These are phyloP conservation scores for Cucumis melo DNA, from an alignment of 306 rosid genomes.

Conservation along the genomic window DNA sequence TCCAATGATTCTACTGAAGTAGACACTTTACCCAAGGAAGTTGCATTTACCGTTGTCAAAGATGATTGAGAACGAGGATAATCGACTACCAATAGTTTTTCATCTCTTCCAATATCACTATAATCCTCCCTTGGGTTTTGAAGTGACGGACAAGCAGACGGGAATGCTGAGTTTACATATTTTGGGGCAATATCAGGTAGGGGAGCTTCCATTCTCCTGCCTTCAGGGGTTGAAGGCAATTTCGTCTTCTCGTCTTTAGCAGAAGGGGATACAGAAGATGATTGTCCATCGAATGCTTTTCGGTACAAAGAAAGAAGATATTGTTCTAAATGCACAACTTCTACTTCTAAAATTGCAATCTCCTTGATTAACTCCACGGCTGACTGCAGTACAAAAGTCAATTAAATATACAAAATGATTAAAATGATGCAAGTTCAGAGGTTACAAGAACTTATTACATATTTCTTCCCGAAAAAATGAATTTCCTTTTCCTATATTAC, in stretches of 20 bases:
- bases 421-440: neutral
- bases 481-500: neutral
- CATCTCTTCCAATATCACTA: conserved; percentile 26
- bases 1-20: conserved; percentile 35
- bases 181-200: conserved; percentile 21
- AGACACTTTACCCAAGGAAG: conserved; percentile 32
- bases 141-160: conserved; percentile 25
- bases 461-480: neutral
- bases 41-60: conserved; percentile 29
- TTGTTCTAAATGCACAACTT: conserved; percentile 77
- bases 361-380: conserved; percentile 76
- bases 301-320: conserved; percentile 80
- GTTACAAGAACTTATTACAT: neutral
- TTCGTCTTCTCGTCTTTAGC: conserved; percentile 34
- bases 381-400: conserved; percentile 34
- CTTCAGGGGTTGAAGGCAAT: conserved; percentile 24
- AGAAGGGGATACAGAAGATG: conserved; percentile 35
- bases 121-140: conserved; percentile 24
- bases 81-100: conserved; percentile 39
- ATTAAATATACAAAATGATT: neutral
- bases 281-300: conserved; percentile 58
- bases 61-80: conserved; percentile 73
- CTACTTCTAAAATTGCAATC: conserved; percentile 65
- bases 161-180: conserved; percentile 27
- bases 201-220: conserved; percentile 20